phyloP scores from a whole-genome alignment of 257 asterid genomes.

The Solanum raphanifolium region DNA sequence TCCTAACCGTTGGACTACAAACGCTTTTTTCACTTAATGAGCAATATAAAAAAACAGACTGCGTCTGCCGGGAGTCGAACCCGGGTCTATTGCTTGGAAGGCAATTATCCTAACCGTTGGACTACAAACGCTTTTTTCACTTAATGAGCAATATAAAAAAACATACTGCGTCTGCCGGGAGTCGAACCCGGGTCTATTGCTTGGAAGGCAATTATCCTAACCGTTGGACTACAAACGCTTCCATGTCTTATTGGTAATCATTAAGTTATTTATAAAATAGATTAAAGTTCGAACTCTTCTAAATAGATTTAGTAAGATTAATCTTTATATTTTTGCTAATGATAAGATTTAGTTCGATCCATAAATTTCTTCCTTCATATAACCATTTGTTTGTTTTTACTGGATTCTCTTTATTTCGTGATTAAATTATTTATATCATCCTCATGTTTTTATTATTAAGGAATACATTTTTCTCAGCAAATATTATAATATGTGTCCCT shows the following conservation, averaged over 20 bases:
- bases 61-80: conserved; percentile 98
- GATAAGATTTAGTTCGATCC: background rate
- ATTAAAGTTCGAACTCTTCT: background rate
- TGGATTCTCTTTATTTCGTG: background rate
- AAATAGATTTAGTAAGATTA: background rate
- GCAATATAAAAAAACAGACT: too few species aligned
- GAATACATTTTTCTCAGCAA: too few species aligned
- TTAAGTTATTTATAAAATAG: too few species aligned
- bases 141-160: too few species aligned
- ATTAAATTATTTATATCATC: background rate
- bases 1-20: conserved; percentile 28
- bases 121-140: background rate
- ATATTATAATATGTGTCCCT: too few species aligned
- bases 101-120: conserved; percentile 71
- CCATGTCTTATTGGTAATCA: fast-evolving
- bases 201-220: conserved; percentile 99
- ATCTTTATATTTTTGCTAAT: background rate
- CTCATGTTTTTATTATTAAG: background rate
- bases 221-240: conserved; percentile 81
- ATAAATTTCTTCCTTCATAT: background rate
- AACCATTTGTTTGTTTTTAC: background rate
- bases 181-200: conserved; percentile 99
- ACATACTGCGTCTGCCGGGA: conserved; percentile 56
- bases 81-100: conserved; percentile 99
- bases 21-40: too few species aligned